Conservation (phyloP, 176 grass and related monocot species). For the Zizania latifolia region DNA sequence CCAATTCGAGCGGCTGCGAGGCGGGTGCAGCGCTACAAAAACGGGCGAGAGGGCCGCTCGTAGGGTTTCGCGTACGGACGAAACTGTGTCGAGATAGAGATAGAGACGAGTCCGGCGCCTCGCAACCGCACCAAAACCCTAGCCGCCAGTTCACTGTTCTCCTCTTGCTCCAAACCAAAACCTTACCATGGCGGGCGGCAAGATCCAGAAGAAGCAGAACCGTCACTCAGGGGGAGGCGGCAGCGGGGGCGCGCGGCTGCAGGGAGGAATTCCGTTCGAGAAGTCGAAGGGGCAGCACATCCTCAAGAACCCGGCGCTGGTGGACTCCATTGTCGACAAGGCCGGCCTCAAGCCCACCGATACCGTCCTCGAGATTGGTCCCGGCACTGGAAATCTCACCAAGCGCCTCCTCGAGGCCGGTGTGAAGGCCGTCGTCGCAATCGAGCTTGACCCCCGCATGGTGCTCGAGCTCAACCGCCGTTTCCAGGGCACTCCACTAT, state of each 20-base stretch:
- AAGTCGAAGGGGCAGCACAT: slow-evolving; percentile 98
- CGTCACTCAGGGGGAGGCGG: slow-evolving; percentile 14
- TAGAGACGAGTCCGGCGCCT: too few relatives aligned
- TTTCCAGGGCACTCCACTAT: slow-evolving; percentile 73
- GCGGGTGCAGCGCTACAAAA: too few relatives aligned
- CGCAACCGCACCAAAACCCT: too few relatives aligned
- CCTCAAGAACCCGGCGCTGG: slow-evolving; percentile 70
- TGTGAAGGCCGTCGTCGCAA: slow-evolving; percentile 80
- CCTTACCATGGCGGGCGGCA: slow-evolving; percentile 75
- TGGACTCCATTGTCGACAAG: slow-evolving; percentile 83
- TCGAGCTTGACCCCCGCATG: slow-evolving; percentile 98
- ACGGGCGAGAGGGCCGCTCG: too few relatives aligned
- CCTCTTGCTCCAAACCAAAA: too few relatives aligned
- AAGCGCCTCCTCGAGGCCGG: slow-evolving; percentile 79
- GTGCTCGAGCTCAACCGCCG: slow-evolving; percentile 83
- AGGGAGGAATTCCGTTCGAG: slow-evolving; percentile 86
- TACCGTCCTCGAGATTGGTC: slow-evolving; percentile 91
- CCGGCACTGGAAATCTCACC: slow-evolving; percentile 92
- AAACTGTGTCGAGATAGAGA: too few relatives aligned
- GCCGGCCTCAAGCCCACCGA: slow-evolving; percentile 88
- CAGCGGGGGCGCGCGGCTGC: slow-evolving; percentile 39
- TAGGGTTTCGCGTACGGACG: too few relatives aligned
- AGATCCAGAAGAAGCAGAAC: slow-evolving; percentile 79
- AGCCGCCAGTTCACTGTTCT: too few relatives aligned
- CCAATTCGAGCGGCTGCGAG: too few relatives aligned